Evolutionary conservation across 768 basidiomycete genomes (phyloP).

Genomic region (Gloeostereum incarnatum): DNA sequence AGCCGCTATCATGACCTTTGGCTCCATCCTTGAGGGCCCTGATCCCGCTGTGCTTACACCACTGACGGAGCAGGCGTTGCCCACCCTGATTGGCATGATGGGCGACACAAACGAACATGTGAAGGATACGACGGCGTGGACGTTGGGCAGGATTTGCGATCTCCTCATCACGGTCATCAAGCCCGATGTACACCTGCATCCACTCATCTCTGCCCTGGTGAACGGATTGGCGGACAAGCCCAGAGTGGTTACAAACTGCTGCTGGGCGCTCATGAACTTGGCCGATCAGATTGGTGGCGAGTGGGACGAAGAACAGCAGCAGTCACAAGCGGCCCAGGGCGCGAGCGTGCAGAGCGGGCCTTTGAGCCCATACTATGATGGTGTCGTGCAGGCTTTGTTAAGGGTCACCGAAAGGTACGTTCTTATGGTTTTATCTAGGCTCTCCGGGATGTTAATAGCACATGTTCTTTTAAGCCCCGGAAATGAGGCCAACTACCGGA

Average conservation of each 20-base stretch:
- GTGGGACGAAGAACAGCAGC: slow-evolving; percentile 52
- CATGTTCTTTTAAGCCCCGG: slow-evolving; percentile 35
- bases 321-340: slow-evolving; percentile 12
- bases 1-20: slow-evolving; percentile 97
- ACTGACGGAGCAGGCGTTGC: slow-evolving; percentile 89
- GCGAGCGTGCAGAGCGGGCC: slow-evolving; percentile 53
- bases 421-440: too few relatives aligned
- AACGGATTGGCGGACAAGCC: slow-evolving; percentile 71
- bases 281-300: slow-evolving; percentile 77
- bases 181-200: slow-evolving; percentile 79
- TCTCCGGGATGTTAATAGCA: slow-evolving; percentile 7
- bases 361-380: slow-evolving; percentile 86
- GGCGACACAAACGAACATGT: slow-evolving; percentile 75
- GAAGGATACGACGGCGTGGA: slow-evolving; percentile 98
- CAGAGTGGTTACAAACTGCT: slow-evolving; percentile 86
- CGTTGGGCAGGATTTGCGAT: slow-evolving; percentile 91
- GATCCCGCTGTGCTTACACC: slow-evolving; percentile 82
- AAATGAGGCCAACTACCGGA: slow-evolving; percentile 90
- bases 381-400: slow-evolving; percentile 75
- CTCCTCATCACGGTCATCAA: slow-evolving; percentile 79
- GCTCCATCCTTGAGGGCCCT: slow-evolving; percentile 94
- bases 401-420: slow-evolving; percentile 77
- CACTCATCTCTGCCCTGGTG: slow-evolving; percentile 77
- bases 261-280: slow-evolving; percentile 94
- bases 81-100: slow-evolving; percentile 95